phyloP scores from a whole-genome alignment of 2,329 filamentous ascomycete genomes.

The Penicillium paneum region DNA sequence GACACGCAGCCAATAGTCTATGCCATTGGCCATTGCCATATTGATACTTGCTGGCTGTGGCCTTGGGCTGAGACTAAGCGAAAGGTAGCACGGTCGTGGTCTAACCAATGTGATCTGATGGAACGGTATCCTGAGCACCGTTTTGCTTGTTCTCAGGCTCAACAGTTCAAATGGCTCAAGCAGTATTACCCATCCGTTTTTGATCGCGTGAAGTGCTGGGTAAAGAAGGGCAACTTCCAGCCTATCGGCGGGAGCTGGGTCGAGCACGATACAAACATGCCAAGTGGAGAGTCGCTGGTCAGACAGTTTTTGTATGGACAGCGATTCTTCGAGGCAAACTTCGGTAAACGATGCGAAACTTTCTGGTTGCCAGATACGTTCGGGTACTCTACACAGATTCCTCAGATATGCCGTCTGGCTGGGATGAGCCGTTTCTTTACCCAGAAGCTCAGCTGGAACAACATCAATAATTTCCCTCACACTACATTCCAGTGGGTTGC shows the following conservation, averaged over 20 bases:
- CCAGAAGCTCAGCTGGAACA: constrained; percentile 99
- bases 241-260: constrained; percentile 98
- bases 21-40: constrained; percentile 93
- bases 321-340: constrained; percentile 88
- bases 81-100: constrained; percentile 94
- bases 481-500: constrained; percentile 99
- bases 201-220: constrained; percentile 85
- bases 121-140: constrained; percentile 91
- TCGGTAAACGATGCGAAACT: constrained; percentile 81
- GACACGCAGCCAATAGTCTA: constrained; percentile 74
- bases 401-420: constrained; percentile 87
- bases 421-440: constrained; percentile 97
- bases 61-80: constrained; percentile 97
- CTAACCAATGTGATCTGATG: constrained; percentile 92
- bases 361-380: constrained; percentile 99
- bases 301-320: constrained; percentile 96
- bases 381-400: constrained; percentile 91
- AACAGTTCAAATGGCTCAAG: constrained; percentile 98
- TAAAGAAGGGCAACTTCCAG: constrained; percentile 86
- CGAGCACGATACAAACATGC: constrained; percentile 97
- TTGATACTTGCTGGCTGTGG: constrained; percentile 98
- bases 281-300: constrained; percentile 88
- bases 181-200: constrained; percentile 82
- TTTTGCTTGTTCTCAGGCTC: constrained; percentile 89
- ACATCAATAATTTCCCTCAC: constrained; percentile 98